phyloP scores from a whole-genome alignment of 768 basidiomycete genomes.

The Xanthoconium purpureum region DNA sequence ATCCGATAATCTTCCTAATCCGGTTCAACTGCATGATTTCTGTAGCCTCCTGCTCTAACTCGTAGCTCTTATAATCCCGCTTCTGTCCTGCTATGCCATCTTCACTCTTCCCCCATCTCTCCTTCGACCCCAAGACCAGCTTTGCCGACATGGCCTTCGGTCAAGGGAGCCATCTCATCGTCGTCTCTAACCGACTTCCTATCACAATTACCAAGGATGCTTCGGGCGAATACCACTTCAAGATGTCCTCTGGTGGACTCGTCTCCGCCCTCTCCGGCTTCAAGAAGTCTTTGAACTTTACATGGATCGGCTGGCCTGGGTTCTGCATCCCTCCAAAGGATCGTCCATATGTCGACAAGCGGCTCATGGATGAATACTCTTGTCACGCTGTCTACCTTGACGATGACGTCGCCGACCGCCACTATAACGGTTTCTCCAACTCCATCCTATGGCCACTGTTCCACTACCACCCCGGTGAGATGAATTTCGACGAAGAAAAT shows the following conservation, averaged over 20 bases:
- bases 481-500: constrained; percentile 99
- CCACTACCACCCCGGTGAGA: constrained; percentile 99
- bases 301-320: constrained; percentile 96
- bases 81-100: constrained; percentile 19
- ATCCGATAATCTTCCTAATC: constrained; percentile 37
- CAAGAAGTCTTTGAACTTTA: constrained; percentile 97
- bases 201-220: constrained; percentile 95
- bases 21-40: constrained; percentile 24
- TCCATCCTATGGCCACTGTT: constrained; percentile 99
- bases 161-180: constrained; percentile 74
- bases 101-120: constrained; percentile 24
- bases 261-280: constrained; percentile 96
- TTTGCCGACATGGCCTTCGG: constrained; percentile 43
- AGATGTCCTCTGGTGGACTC: constrained; percentile 98
- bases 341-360: constrained; percentile 84
- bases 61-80: constrained; percentile 29
- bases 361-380: constrained; percentile 91
- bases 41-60: constrained; percentile 9
- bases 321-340: constrained; percentile 93
- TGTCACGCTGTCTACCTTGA: constrained; percentile 98
- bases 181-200: constrained; percentile 93
- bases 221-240: constrained; percentile 92
- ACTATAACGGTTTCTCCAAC: constrained; percentile 99
- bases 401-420: constrained; percentile 96
- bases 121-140: constrained; percentile 29